Percentiles rank a stretch among this genome's conserved stretches.
These are phyloP conservation scores for Dichomitus squalens DNA, from an alignment of 1,284 basidiomycete genomes.

Conservation along the genomic window DNA sequence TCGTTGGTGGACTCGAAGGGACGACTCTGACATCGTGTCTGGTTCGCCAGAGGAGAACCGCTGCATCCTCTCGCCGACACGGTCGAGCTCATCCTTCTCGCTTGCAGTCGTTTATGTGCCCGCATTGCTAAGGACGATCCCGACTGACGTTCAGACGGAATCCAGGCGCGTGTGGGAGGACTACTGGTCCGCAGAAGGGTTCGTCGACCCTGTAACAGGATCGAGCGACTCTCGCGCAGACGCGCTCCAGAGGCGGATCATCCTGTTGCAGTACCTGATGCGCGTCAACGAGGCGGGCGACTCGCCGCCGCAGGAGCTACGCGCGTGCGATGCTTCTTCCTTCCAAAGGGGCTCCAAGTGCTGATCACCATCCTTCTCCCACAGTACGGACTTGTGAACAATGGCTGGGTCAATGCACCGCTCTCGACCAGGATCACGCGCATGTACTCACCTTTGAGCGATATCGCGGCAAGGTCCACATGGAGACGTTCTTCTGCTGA, in stretches of 20 bases:
- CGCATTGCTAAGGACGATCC: conserved; percentile 19
- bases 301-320: conserved; percentile 59
- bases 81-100: conserved; percentile 32
- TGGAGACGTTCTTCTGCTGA: conserved; percentile 66
- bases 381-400: conserved; percentile 58
- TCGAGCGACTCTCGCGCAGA: conserved; percentile 52
- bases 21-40: conserved; percentile 42
- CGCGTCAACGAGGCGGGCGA: conserved; percentile 61
- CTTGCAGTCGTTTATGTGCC: conserved; percentile 38
- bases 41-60: conserved; percentile 43
- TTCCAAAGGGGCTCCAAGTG: neutral
- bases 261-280: conserved; percentile 58
- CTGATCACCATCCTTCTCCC: conserved; percentile 6
- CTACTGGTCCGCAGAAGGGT: conserved; percentile 53
- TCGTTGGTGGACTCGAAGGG: conserved; percentile 43
- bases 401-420: conserved; percentile 54
- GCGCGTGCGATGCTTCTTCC: conserved; percentile 7
- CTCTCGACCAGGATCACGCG: neutral
- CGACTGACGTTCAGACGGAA: conserved; percentile 34
- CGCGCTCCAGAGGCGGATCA: conserved; percentile 58
- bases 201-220: conserved; percentile 53
- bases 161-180: conserved; percentile 45
- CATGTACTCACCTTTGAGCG: neutral
- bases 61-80: conserved; percentile 40
- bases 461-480: conserved; percentile 57